Conservation (phyloP, 1,139 yeast species). For the Sugiyamaella sp. region DNA sequence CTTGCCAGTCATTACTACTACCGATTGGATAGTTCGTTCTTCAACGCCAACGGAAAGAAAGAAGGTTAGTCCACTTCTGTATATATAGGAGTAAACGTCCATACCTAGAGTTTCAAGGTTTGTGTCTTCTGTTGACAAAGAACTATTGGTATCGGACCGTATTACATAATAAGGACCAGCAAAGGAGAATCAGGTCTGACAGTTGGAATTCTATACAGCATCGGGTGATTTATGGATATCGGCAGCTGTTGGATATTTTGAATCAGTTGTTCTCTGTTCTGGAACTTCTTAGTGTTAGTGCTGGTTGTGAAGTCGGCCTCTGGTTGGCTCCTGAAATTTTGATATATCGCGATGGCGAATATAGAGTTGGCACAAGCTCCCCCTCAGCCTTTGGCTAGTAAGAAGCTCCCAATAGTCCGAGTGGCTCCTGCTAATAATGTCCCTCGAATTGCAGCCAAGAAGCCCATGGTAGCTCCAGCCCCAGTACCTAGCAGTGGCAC, state of each 20-base stretch:
- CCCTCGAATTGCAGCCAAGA: slow-evolving; percentile 8
- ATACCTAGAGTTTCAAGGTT: background rate
- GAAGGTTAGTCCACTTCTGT: slow-evolving; percentile 1
- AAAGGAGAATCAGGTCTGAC: too few species aligned
- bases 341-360: slow-evolving; percentile 3
- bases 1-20: background rate
- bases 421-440: background rate
- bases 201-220: too few species aligned
- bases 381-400: slow-evolving; percentile 5
- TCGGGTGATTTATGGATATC: too few species aligned
- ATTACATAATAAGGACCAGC: background rate
- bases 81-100: background rate
- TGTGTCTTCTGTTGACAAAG: background rate
- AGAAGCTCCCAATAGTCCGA: background rate
- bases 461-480: slow-evolving; percentile 12
- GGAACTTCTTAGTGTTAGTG: background rate
- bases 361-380: slow-evolving; percentile 14
- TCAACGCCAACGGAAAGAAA: background rate
- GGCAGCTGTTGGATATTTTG: too few species aligned
- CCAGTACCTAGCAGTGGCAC: slow-evolving; percentile 13
- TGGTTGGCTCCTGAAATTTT: too few species aligned
- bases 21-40: slow-evolving; percentile 2
- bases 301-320: too few species aligned
- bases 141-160: background rate
- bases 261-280: background rate